Evolutionary conservation across 2,329 filamentous ascomycete species (phyloP).

Genomic region (Scedosporium apiospermum): DNA sequence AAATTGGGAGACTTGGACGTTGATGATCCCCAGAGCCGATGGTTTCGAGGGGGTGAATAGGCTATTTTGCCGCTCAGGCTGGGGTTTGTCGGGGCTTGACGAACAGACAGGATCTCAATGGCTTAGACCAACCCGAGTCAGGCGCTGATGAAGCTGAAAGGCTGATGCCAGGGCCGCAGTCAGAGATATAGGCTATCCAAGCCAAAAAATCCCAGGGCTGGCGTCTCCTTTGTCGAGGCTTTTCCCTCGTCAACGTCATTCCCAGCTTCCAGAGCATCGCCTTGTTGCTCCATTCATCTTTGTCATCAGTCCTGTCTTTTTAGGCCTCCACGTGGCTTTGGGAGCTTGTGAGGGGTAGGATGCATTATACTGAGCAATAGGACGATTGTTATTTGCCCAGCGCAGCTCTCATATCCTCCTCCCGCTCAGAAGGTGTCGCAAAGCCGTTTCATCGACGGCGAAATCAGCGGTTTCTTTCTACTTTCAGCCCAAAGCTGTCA

Average conservation of each 20-base stretch:
- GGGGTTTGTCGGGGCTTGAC: not conserved
- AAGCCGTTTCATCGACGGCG: not conserved
- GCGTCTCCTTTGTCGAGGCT: too few species aligned
- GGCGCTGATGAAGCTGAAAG: not conserved
- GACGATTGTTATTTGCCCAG: too few species aligned
- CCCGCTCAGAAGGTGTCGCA: not conserved
- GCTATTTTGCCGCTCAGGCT: not conserved
- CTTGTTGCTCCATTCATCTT: too few species aligned
- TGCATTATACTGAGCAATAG: too few species aligned
- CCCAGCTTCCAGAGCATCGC: too few species aligned
- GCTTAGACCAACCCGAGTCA: not conserved
- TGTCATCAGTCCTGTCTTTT: too few species aligned
- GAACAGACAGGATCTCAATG: not conserved
- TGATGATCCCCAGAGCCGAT: not conserved
- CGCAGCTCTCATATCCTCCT: too few species aligned
- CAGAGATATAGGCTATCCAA: not conserved
- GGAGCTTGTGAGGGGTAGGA: too few species aligned
- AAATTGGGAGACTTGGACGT: not conserved
- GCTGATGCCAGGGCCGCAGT: not conserved
- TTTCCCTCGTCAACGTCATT: too few species aligned
- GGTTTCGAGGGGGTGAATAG: not conserved
- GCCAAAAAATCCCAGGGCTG: not conserved
- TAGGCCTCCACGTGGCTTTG: too few species aligned
- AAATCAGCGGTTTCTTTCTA: not conserved
- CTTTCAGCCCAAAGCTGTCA: not conserved